Conservation (phyloP, 2,329 filamentous ascomycete species). For the Thielaviopsis musarum region DNA sequence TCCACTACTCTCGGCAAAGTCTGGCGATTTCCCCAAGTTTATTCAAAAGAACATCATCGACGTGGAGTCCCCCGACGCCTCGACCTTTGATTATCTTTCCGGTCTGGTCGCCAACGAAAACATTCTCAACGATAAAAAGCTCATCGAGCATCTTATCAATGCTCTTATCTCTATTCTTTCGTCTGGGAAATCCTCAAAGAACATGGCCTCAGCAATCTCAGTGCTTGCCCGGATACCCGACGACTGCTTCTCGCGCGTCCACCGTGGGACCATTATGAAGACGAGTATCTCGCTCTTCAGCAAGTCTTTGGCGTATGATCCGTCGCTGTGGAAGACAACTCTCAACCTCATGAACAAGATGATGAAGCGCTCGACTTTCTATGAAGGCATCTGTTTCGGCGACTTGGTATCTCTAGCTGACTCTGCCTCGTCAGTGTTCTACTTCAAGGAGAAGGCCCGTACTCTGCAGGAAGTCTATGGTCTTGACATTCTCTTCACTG, state of each 20-base stretch:
- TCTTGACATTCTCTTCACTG: constrained; percentile 10
- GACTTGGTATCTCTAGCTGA: constrained; percentile 22
- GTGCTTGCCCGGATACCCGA: constrained; percentile 10
- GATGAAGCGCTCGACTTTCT: constrained; percentile 34
- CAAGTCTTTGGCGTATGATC: not conserved
- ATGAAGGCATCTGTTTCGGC: constrained; percentile 27
- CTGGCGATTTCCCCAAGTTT: constrained; percentile 10
- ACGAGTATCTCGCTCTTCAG: constrained; percentile 6
- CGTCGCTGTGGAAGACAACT: constrained; percentile 10
- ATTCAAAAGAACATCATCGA: constrained; percentile 6
- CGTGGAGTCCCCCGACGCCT: not conserved
- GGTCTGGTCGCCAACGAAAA: constrained; percentile 12
- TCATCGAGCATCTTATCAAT: constrained; percentile 11
- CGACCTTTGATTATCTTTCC: constrained; percentile 7
- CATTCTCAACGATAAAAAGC: constrained; percentile 11
- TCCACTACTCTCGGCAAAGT: constrained; percentile 10
- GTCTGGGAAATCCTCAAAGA: not conserved
- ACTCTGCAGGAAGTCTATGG: constrained; percentile 7
- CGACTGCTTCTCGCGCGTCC: constrained; percentile 12
- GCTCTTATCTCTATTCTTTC: constrained; percentile 8
- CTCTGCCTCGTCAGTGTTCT: constrained; percentile 15
- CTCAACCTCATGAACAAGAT: constrained; percentile 22
- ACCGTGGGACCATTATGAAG: constrained; percentile 10
- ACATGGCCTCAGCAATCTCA: constrained; percentile 5
- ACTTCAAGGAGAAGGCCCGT: not conserved